A percentile compares a stretch with the other conserved stretches of the same genome.
These are phyloP conservation scores for Fusarium penzigii DNA, from an alignment of 2,329 filamentous ascomycete genomes.

Conservation along the genomic window DNA sequence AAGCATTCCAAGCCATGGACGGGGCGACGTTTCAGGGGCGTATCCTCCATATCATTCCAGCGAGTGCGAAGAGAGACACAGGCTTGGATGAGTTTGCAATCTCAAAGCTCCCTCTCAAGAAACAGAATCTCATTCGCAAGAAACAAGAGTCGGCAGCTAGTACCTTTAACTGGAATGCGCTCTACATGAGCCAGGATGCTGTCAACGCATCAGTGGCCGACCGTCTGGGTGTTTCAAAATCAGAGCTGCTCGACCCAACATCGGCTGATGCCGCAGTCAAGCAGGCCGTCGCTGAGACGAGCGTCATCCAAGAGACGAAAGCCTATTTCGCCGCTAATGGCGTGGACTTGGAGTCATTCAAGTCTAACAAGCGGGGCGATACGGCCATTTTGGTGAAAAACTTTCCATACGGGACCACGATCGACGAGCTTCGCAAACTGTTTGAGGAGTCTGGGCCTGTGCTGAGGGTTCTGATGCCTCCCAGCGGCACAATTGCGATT, in stretches of 20 bases:
- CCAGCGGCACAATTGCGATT: slow-evolving; percentile 89
- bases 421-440: slow-evolving; percentile 75
- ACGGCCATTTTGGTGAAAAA: slow-evolving; percentile 92
- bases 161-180: slow-evolving; percentile 96
- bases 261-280: slow-evolving; percentile 93
- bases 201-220: slow-evolving; percentile 88
- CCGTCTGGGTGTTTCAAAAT: slow-evolving; percentile 85
- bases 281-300: slow-evolving; percentile 94
- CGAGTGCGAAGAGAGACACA: slow-evolving; percentile 76
- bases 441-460: slow-evolving; percentile 87
- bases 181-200: slow-evolving; percentile 98
- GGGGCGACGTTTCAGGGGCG: slow-evolving; percentile 89
- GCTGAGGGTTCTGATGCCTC: slow-evolving; percentile 83
- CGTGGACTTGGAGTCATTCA: slow-evolving; percentile 90
- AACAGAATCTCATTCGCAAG: slow-evolving; percentile 86
- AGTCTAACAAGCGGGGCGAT: slow-evolving; percentile 80
- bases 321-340: slow-evolving; percentile 85
- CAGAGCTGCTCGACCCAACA: slow-evolving; percentile 91
- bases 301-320: slow-evolving; percentile 95
- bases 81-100: slow-evolving; percentile 86
- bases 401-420: slow-evolving; percentile 79
- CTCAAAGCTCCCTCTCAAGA: slow-evolving; percentile 90
- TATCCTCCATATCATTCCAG: slow-evolving; percentile 86
- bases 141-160: slow-evolving; percentile 77
- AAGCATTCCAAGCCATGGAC: slow-evolving; percentile 79